Conservation (phyloP, 2,329 filamentous ascomycete species). For the Monosporascus sp. region DNA sequence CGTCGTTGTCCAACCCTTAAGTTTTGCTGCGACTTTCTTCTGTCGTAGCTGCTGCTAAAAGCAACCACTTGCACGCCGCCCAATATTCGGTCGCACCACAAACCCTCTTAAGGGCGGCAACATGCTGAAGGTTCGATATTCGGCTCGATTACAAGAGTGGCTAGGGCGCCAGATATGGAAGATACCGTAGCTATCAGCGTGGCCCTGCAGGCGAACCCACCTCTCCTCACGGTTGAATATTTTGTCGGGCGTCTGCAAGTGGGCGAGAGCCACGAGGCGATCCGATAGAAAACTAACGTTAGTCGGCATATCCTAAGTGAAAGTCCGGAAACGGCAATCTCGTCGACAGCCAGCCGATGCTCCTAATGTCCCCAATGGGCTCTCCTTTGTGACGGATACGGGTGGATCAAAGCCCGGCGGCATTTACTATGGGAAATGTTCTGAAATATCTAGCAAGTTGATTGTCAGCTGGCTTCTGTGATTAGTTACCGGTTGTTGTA, state of each 20-base stretch:
- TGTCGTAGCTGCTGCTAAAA: slow-evolving; percentile 62
- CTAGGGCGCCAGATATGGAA: slow-evolving; percentile 22
- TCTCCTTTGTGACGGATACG: slow-evolving; percentile 77
- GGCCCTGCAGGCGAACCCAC: slow-evolving; percentile 82
- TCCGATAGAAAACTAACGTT: slow-evolving; percentile 63
- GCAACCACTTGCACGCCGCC: slow-evolving; percentile 66
- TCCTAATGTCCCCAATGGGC: slow-evolving; percentile 79
- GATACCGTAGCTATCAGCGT: slow-evolving; percentile 38
- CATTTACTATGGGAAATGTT: slow-evolving; percentile 83
- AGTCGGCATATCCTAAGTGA: slow-evolving; percentile 87
- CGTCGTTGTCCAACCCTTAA: slow-evolving; percentile 28
- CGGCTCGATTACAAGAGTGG: slow-evolving; percentile 55
- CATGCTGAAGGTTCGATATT: slow-evolving; percentile 76
- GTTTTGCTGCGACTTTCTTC: slow-evolving; percentile 17
- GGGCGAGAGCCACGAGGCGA: slow-evolving; percentile 74
- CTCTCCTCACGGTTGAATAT: slow-evolving; percentile 65
- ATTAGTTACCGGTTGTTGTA: slow-evolving; percentile 10
- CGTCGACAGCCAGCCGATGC: slow-evolving; percentile 72
- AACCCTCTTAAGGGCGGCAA: slow-evolving; percentile 70
- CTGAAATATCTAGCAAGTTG: slow-evolving; percentile 74
- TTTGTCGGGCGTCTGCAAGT: slow-evolving; percentile 58
- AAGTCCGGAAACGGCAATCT: slow-evolving; percentile 76
- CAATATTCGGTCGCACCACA: slow-evolving; percentile 60
- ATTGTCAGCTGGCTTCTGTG: slow-evolving; percentile 40
- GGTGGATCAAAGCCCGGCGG: slow-evolving; percentile 72